Conservation (phyloP, 177 flowering plant species). For the Telopea speciosissima region DNA sequence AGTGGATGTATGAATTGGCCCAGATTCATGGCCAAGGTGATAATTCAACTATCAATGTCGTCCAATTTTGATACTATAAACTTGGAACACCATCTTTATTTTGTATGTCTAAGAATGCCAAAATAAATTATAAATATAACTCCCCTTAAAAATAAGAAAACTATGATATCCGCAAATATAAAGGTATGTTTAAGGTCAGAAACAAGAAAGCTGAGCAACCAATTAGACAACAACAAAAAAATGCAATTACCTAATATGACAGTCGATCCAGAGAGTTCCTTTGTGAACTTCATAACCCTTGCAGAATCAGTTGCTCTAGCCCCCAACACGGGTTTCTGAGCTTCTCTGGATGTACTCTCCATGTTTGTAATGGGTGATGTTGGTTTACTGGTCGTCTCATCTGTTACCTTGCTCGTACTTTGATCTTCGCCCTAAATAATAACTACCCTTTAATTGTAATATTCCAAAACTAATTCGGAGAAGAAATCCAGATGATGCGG, state of each 20-base stretch:
- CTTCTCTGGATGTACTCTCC: conserved; percentile 42
- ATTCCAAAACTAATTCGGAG: not conserved
- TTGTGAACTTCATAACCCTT: conserved; percentile 77
- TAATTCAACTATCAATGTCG: no score
- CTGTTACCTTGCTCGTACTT: conserved; percentile 25
- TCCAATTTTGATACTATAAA: no score
- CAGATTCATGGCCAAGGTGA: no score
- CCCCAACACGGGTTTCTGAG: conserved; percentile 45
- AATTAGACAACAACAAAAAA: not conserved
- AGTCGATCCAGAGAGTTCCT: conserved; percentile 64
- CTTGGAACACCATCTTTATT: no score
- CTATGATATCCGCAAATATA: not conserved
- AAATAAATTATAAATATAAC: no score
- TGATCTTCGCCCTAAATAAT: conserved; percentile 49
- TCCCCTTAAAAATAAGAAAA: not conserved
- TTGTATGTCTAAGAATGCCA: no score
- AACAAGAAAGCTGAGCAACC: not conserved
- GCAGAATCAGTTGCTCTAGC: conserved; percentile 92
- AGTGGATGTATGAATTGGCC: no score
- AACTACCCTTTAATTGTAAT: not conserved
- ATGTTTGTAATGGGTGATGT: conserved; percentile 33
- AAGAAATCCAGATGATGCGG: not conserved
- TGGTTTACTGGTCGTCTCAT: conserved; percentile 27
- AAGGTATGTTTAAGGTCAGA: not conserved
- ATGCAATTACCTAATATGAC: conserved; percentile 61